These are phyloP conservation scores for Aspergillus puulaauensis DNA, from an alignment of 2,329 filamentous ascomycete genomes.

Conservation along the genomic window DNA sequence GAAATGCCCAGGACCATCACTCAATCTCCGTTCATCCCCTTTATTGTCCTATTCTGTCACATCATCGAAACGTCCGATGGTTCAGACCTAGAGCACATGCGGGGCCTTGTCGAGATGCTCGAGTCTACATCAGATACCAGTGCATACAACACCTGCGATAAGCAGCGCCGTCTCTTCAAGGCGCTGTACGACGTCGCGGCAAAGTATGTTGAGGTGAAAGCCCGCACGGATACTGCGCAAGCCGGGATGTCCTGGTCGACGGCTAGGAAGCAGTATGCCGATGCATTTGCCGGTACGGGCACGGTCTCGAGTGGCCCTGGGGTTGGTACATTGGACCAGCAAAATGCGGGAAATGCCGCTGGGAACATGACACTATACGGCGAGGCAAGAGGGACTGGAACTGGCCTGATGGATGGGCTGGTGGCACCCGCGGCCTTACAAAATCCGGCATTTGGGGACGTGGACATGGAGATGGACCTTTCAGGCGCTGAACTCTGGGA, in stretches of 20 bases:
- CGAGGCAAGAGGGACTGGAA: background rate
- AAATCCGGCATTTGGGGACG: slow-evolving; percentile 1
- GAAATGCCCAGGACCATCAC: background rate
- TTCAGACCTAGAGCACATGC: slow-evolving; percentile 12
- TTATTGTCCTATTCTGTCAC: slow-evolving; percentile 17
- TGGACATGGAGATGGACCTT: slow-evolving; percentile 12
- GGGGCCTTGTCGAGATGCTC: slow-evolving; percentile 10
- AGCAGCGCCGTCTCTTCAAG: slow-evolving; percentile 14
- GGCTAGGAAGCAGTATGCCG: background rate
- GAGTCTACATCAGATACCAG: background rate
- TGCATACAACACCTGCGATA: background rate
- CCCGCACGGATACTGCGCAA: background rate
- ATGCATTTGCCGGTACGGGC: background rate
- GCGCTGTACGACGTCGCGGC: slow-evolving; percentile 13
- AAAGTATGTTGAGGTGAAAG: slow-evolving; percentile 12
- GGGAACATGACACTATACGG: background rate
- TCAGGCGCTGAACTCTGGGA: slow-evolving; percentile 12
- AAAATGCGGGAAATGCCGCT: background rate
- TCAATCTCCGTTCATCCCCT: slow-evolving; percentile 15
- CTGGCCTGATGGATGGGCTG: background rate
- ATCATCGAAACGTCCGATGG: slow-evolving; percentile 13
- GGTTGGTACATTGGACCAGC: background rate
- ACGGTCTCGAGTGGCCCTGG: no score
- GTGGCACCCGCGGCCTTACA: background rate
- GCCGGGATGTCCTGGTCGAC: background rate